Percentiles rank a stretch among this genome's conserved stretches.
These are phyloP conservation scores for Fraxinus anomala DNA, from an alignment of 257 asterid species.

Conservation along the genomic window DNA sequence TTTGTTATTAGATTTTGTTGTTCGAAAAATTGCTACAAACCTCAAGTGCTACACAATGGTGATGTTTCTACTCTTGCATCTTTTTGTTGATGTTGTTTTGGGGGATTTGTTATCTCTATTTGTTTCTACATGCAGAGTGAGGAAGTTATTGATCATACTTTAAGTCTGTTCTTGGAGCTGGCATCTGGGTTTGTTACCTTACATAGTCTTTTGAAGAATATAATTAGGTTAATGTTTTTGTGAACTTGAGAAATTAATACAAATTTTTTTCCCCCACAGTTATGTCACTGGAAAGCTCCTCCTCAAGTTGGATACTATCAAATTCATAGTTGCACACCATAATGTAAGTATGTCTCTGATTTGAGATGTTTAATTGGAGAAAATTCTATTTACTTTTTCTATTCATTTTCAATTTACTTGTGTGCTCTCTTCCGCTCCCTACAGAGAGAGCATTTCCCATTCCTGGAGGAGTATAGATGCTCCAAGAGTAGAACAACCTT, in stretches of 20 bases:
- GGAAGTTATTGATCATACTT: constrained; percentile 85
- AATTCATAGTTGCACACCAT: constrained; percentile 80
- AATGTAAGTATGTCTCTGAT: constrained; percentile 53
- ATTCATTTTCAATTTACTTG: constrained; percentile 21
- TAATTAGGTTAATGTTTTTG: constrained; percentile 20
- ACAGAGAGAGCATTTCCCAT: constrained; percentile 93
- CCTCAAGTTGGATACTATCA: constrained; percentile 89
- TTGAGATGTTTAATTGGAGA: constrained; percentile 19
- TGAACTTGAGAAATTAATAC: constrained; percentile 12
- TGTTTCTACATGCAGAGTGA: constrained; percentile 58
- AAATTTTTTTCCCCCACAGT: constrained; percentile 46
- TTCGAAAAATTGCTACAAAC: constrained; percentile 85
- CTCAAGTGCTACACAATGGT: constrained; percentile 95
- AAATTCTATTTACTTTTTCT: constrained; percentile 18
- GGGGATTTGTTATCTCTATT: constrained; percentile 28
- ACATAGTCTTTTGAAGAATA: constrained; percentile 4
- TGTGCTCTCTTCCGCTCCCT: constrained; percentile 19
- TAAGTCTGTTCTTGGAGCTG: constrained; percentile 89
- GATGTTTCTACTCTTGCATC: constrained; percentile 20
- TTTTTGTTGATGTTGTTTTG: constrained; percentile 21
- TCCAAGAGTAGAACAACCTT: constrained; percentile 92
- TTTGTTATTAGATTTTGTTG: constrained; percentile 72
- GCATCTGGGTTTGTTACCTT: constrained; percentile 81
- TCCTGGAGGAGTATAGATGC: constrained; percentile 80
- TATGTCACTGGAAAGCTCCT: constrained; percentile 95